Conservation (phyloP, 2,329 filamentous ascomycete species). For the Stagonosporopsis tanaceti region DNA sequence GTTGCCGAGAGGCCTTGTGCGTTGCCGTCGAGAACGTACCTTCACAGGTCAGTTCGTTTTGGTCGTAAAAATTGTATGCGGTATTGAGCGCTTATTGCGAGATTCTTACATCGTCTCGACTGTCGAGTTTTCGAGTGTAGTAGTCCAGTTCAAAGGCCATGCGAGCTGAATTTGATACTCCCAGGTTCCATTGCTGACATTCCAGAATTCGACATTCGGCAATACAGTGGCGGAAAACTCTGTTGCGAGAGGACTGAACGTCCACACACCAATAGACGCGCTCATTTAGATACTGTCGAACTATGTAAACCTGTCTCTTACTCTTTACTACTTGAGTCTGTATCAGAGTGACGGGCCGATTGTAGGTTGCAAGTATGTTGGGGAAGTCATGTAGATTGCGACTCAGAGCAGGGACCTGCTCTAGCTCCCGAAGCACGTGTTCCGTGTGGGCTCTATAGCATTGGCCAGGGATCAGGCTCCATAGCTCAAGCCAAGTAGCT, state of each 20-base stretch:
- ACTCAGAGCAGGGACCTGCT: not conserved
- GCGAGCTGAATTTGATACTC: constrained; percentile 45
- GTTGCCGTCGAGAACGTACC: constrained; percentile 46
- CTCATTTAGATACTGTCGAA: constrained; percentile 14
- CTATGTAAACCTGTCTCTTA: not conserved
- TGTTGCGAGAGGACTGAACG: constrained; percentile 37
- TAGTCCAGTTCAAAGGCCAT: constrained; percentile 46
- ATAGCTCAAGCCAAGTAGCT: not conserved
- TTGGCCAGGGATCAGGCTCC: constrained; percentile 6
- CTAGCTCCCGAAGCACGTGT: constrained; percentile 7
- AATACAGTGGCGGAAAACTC: constrained; percentile 35
- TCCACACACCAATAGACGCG: constrained; percentile 36
- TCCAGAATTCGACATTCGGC: constrained; percentile 42
- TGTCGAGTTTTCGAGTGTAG: constrained; percentile 28
- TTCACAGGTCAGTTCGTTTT: constrained; percentile 5
- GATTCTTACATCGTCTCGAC: constrained; percentile 43
- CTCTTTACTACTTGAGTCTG: not conserved
- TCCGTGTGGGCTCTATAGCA: not conserved
- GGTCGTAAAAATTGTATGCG: not conserved
- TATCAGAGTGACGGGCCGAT: not conserved
- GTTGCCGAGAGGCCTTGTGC: constrained; percentile 39
- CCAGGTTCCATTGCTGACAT: constrained; percentile 44
- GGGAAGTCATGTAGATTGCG: not conserved
- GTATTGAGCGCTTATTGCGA: not conserved
- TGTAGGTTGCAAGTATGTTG: not conserved